Evolutionary conservation across 2,329 filamentous ascomycete genomes (phyloP), one percentile per base, ranked within the genome.

Genomic region (Microdochium trichocladiopsis): DNA sequence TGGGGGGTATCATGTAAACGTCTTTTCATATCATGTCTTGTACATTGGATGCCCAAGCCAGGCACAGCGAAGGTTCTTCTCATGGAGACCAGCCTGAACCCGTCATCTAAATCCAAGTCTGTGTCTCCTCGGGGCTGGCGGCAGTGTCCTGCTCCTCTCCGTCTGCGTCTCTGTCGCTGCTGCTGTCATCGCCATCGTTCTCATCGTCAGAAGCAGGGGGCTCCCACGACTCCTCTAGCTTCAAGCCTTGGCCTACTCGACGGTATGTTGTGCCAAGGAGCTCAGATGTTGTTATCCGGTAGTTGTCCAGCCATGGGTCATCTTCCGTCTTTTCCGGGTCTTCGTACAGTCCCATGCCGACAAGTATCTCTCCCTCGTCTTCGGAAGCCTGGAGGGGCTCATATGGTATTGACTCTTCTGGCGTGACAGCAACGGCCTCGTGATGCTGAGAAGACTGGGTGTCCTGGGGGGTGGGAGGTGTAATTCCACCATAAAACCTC

Each of bases 271-370:
- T 70, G 23, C 78, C 78, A 48, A 84, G 67, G 18, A 88, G 66
- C 24, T 76, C 75, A 33, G 74, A 76, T 52, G 81, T 74, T 24
- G 78, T 78, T 4, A 75, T 75, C 49, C 75, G 66, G 68, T 83
- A 76, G 69, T 79, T 75, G 67, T 82, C 71, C 51, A 80, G 64
- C 50, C 75, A 70, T 25, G 75, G 70, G 52, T 79, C 77, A 21
- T 72, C 69, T 8, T 75, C 68, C 43, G 67, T 60, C 61, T 80
- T 79, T 52, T 84, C 85, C 0, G 87, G 87, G 4, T 80, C 73
- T 61, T 90, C 88, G 66, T 94, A 94, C 0, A 94, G 78, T 1
- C 89, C 89, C 79, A 94, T 86, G 21, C 88, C 88, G n/a, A 91
- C 78, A 2, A 93, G 76, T 54, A 90, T 86, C 61, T 91, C 87